These are phyloP conservation scores for Nemophila menziesii DNA, from an alignment of 257 asterid genomes.

Conservation along the genomic window DNA sequence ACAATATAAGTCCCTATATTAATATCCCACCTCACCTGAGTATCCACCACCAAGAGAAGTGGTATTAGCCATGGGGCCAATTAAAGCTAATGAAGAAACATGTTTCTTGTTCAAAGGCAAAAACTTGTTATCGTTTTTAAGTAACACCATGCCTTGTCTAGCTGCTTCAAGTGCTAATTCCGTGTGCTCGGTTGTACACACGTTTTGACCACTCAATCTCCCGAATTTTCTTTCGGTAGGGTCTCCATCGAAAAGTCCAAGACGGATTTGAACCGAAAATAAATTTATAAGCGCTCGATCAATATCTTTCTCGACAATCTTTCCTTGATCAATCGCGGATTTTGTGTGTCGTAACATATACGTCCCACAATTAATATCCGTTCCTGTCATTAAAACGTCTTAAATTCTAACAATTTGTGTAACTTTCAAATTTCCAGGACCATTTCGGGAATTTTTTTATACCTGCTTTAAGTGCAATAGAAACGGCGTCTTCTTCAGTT, in stretches of 20 bases:
- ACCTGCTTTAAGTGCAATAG: constrained; percentile 89
- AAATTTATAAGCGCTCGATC: constrained; percentile 67
- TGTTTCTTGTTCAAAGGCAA: constrained; percentile 44
- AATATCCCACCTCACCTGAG: constrained; percentile 62
- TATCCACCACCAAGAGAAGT: constrained; percentile 71
- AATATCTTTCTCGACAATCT: constrained; percentile 56
- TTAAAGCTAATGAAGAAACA: constrained; percentile 56
- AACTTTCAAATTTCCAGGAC: no score
- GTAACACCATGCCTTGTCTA: constrained; percentile 82
- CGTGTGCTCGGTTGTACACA: constrained; percentile 47
- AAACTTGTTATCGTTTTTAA: constrained; percentile 51
- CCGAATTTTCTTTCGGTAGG: constrained; percentile 25
- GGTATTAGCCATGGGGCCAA: constrained; percentile 74
- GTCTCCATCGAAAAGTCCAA: constrained; percentile 74
- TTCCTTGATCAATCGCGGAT: constrained; percentile 59
- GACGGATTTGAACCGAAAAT: constrained; percentile 65
- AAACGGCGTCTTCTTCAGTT: constrained; percentile 72
- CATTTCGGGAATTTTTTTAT: no score
- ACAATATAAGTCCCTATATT: neutral
- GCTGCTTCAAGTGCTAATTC: constrained; percentile 80
- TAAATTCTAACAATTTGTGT: neutral
- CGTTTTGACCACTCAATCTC: constrained; percentile 40
- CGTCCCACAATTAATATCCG: constrained; percentile 86
- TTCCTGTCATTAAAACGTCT: constrained; percentile 33
- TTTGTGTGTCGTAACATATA: constrained; percentile 66